phyloP scores from a whole-genome alignment of 1,139 yeast genomes.

The Pichia sp. region DNA sequence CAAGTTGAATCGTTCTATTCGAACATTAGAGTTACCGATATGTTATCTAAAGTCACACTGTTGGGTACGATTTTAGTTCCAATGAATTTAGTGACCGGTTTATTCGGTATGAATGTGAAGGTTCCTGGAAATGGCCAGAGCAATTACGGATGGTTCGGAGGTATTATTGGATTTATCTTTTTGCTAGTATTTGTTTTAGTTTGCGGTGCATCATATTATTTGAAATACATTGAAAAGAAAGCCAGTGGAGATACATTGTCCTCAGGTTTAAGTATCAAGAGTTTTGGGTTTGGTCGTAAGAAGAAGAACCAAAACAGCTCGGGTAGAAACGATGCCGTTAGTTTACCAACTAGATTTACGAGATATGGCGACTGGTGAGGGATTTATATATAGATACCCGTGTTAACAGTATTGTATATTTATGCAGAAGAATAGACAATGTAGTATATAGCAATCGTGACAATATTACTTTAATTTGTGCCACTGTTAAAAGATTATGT shows the following conservation, averaged over 20 bases:
- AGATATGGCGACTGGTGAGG: constrained; percentile 31
- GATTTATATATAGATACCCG: neutral
- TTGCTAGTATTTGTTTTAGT: constrained; percentile 36
- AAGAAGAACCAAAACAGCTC: constrained; percentile 23
- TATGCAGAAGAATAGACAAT: too few relatives aligned
- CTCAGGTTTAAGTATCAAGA: constrained; percentile 39
- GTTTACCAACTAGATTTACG: constrained; percentile 32
- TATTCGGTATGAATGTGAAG: constrained; percentile 93
- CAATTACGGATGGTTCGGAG: constrained; percentile 61
- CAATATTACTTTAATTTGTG: too few relatives aligned
- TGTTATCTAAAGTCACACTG: constrained; percentile 85
- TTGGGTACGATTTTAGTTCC: constrained; percentile 92
- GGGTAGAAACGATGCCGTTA: constrained; percentile 22
- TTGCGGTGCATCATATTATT: constrained; percentile 39
- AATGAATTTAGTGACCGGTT: constrained; percentile 83
- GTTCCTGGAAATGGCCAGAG: constrained; percentile 65
- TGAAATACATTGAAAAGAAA: constrained; percentile 30
- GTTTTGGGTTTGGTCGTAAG: constrained; percentile 43
- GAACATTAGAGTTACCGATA: constrained; percentile 79
- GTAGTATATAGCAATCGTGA: too few relatives aligned
- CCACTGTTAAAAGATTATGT: too few relatives aligned
- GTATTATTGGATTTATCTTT: constrained; percentile 57
- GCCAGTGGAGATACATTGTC: constrained; percentile 29
- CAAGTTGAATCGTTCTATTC: constrained; percentile 90
- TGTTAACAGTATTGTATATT: too few relatives aligned